Percentiles rank a stretch among this genome's conserved stretches.
Conservation (phyloP, 495 filamentous ascomycete genomes). For the Acidomyces sp. region DNA sequence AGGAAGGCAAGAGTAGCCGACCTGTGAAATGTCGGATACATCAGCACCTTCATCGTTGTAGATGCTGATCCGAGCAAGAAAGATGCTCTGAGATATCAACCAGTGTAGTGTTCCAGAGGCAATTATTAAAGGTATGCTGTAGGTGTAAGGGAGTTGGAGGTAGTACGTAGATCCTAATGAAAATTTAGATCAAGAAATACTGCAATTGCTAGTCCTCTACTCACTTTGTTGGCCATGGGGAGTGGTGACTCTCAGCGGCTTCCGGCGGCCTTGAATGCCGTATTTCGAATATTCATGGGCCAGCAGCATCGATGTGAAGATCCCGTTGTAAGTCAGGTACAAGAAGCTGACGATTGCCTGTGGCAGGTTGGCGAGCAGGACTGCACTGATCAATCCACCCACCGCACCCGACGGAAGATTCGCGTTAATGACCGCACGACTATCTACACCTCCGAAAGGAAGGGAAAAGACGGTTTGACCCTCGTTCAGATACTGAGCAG, state of each 20-base stretch:
- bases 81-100: conserved; percentile 16
- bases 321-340: conserved; percentile 33
- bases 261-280: conserved; percentile 1
- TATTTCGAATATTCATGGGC: conserved; percentile 22
- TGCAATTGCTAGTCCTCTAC: neutral
- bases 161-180: conserved; percentile 9
- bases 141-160: conserved; percentile 15
- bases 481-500: neutral
- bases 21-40: conserved; percentile 4
- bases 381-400: conserved; percentile 5
- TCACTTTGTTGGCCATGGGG: conserved; percentile 4
- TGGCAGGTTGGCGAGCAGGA: conserved; percentile 32
- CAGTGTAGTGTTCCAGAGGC: conserved; percentile 10
- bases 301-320: conserved; percentile 33
- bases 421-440: conserved; percentile 1
- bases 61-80: conserved; percentile 1
- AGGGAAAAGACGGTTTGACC: conserved; percentile 3
- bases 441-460: conserved; percentile 6
- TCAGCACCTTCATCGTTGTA: conserved; percentile 4
- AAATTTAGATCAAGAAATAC: neutral
- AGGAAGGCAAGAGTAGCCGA: conserved; percentile 23
- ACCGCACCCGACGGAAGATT: neutral
- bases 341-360: conserved; percentile 34
- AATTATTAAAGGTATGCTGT: conserved; percentile 11
- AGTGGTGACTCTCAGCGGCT: conserved; percentile 5